A percentile compares a stretch with the other conserved stretches of the same genome.
Evolutionary conservation across 805 yeast genomes (phyloP).

Genomic region (Cyberlindnera petersonii): DNA sequence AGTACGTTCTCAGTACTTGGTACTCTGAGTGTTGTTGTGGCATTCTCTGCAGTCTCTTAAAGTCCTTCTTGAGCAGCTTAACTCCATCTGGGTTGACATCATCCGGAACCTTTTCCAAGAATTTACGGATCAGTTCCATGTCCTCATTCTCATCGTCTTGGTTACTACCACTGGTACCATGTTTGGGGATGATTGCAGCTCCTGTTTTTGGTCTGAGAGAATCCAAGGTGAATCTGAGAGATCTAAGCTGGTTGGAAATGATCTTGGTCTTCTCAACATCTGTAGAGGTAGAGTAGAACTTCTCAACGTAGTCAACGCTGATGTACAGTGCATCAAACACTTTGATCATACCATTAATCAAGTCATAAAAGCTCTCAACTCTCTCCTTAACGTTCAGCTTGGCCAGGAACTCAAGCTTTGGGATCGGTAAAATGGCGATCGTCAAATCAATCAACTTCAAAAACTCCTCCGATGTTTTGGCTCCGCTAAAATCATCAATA

Average conservation of each 20-base stretch:
- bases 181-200: conserved; percentile 3
- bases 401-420: conserved; percentile 38
- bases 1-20: conserved; percentile 59
- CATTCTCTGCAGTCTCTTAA: conserved; percentile 49
- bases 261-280: conserved; percentile 50
- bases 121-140: conserved; percentile 31
- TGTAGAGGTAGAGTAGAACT: conserved; percentile 48
- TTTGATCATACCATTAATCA: conserved; percentile 34
- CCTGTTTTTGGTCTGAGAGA: conserved; percentile 34
- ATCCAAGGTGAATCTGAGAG: conserved; percentile 47
- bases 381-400: conserved; percentile 34
- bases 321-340: conserved; percentile 37
- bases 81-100: conserved; percentile 40
- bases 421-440: conserved; percentile 48
- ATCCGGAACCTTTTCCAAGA: conserved; percentile 25
- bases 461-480: conserved; percentile 25
- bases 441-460: conserved; percentile 41
- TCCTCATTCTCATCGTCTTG: conserved; percentile 36
- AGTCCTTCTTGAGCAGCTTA: conserved; percentile 44
- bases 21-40: conserved; percentile 54
- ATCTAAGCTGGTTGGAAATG: conserved; percentile 51
- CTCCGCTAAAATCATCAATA: conserved; percentile 21
- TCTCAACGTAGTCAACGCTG: conserved; percentile 36
- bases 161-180: neutral
- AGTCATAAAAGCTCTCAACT: conserved; percentile 27